Conservation (phyloP, 345 rosid genomes). For the Dipteronia dyeriana region DNA sequence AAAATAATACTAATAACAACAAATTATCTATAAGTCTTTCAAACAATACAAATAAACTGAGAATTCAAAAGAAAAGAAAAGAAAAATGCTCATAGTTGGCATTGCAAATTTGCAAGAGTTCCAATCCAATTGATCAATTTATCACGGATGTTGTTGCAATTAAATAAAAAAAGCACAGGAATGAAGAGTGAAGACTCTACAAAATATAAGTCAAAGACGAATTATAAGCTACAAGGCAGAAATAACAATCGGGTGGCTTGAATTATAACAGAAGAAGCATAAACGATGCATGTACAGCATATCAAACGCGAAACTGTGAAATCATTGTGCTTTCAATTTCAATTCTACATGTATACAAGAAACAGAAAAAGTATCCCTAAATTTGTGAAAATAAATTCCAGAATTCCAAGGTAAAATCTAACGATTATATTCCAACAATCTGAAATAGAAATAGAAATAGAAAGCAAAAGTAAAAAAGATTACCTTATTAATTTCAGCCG, state of each 20-base stretch:
- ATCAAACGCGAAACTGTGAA: background rate
- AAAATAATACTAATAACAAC: background rate
- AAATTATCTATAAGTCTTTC: background rate
- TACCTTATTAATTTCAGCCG: constrained; percentile 1
- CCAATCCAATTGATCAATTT: no score
- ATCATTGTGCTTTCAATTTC: background rate
- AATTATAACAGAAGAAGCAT: background rate
- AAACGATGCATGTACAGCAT: background rate
- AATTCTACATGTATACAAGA: background rate
- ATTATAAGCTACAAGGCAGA: background rate
- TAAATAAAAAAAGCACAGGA: background rate
- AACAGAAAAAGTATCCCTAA: background rate
- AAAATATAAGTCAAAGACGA: background rate
- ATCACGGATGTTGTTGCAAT: background rate
- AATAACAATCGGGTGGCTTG: background rate
- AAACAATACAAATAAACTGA: background rate
- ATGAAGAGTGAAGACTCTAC: background rate
- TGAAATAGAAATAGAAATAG: background rate
- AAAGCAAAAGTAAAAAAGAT: background rate
- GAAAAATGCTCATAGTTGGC: background rate
- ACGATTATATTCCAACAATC: background rate
- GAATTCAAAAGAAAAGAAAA: background rate
- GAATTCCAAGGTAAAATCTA: background rate
- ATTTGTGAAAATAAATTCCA: background rate
- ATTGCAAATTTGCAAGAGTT: background rate